Conservation (phyloP, 495 filamentous ascomycete species). For the Xylaria scruposa region DNA sequence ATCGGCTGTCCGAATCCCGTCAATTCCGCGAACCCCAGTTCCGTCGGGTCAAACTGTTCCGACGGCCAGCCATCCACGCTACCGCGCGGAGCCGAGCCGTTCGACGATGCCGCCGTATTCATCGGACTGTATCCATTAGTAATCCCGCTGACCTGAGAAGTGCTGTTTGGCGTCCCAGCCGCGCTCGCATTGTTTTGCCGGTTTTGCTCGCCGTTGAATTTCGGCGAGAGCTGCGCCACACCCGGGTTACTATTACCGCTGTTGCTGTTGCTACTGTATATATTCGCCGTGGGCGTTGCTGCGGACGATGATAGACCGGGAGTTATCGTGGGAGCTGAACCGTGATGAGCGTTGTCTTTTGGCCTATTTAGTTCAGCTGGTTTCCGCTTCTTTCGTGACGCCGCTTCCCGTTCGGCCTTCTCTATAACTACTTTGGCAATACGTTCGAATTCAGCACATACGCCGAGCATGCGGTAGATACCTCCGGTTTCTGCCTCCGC, state of each 20-base stretch:
- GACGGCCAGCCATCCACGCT: conserved; percentile 33
- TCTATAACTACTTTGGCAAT: conserved; percentile 94
- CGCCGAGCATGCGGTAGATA: conserved; percentile 88
- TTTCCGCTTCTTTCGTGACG: conserved; percentile 83
- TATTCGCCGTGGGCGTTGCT: conserved; percentile 41
- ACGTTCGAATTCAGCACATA: conserved; percentile 93
- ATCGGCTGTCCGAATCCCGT: conserved; percentile 51
- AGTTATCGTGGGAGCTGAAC: conserved; percentile 23
- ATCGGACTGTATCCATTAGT: conserved; percentile 46
- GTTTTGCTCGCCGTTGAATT: conserved; percentile 47
- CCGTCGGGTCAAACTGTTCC: conserved; percentile 37
- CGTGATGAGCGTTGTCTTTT: conserved; percentile 31
- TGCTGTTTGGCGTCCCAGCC: conserved; percentile 15
- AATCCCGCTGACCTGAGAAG: conserved; percentile 31
- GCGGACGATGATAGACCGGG: conserved; percentile 33
- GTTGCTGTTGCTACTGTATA: conserved; percentile 22
- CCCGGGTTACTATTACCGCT: conserved; percentile 31
- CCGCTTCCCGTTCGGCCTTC: conserved; percentile 81
- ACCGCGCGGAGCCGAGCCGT: conserved; percentile 35
- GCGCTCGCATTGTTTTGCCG: conserved; percentile 38
- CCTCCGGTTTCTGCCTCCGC: conserved; percentile 82
- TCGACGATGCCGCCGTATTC: conserved; percentile 40
- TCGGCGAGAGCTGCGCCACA: conserved; percentile 47
- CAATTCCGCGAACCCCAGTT: conserved; percentile 54
- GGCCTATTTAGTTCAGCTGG: conserved; percentile 52